Evolutionary conservation across 106 monocot species (phyloP), one percentile per base, ranked within the genome.

Genomic region (Hemerocallis citrina): DNA sequence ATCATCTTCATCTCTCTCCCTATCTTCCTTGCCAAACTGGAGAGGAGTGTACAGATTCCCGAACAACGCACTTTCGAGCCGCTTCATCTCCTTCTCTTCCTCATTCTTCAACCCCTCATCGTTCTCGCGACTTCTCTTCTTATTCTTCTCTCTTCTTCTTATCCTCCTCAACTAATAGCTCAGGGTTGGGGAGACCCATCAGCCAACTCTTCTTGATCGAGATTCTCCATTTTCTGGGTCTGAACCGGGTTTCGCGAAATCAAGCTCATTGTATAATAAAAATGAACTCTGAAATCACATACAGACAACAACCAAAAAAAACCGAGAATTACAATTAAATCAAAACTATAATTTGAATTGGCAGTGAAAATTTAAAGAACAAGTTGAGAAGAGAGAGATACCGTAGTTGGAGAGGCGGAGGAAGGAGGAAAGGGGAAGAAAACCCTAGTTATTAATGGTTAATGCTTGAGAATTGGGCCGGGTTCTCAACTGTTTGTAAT

Each of bases 21-120:
- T 8, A 2, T 4, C 75, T 66, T 94, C 93, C 16, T 75, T 68
- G 7, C 89, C 93, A 54, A 94, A 94, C 31, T 89, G 68, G 0
- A 64, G 56, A 0, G 49, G 73, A 7, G 69, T 51, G 49, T 85
- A 79, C 14, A 94, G 72, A 23, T 65, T 52, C 8, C 82, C 82
- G 65, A 94, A 93, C 52, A 93, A 44, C 22, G 61, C 70, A 49
- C 52, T 54, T 64, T 94, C 82, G 2, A 85, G 80, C 34, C 51
- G 68, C 67, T 89, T 74, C 79, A 85, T 80, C 63, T 91, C 83
- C 66, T 79, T 56, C 62, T 73, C 70, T 4, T 70, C 24, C 59
- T 73, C 71, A 10, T 10, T 42, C 19, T 67, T 71, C 5, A 33
- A 30, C 19, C 39, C 10, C 16, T 52, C 58, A 3, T 68, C 59